phyloP scores from a whole-genome alignment of 768 basidiomycete species.

The Suillus clintonianus region DNA sequence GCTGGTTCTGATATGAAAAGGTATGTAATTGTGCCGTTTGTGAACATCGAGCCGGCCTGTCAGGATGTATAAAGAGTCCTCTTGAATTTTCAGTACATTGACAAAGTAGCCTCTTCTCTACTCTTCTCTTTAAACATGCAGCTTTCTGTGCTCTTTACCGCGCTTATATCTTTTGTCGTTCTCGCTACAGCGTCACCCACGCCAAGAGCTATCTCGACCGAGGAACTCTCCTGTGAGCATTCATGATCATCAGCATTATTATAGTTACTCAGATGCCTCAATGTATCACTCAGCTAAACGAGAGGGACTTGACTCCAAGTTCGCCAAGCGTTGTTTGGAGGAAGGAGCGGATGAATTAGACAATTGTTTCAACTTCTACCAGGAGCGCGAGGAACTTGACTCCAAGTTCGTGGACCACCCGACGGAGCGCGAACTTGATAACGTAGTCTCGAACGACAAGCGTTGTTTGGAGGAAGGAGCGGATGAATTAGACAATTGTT shows the following conservation, averaged over 20 bases:
- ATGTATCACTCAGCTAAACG: not conserved
- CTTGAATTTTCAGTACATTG: not conserved
- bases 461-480: no score
- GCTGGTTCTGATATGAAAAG: not conserved
- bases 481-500: no score
- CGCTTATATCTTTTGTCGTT: not conserved
- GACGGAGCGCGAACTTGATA: no score
- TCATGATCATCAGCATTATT: not conserved
- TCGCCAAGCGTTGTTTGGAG: no score
- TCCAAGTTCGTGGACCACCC: no score
- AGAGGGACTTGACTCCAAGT: not conserved
- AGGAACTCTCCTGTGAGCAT: not conserved
- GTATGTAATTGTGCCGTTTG: not conserved
- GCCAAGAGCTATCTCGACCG: not conserved
- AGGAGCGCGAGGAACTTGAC: no score
- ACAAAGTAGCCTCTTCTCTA: not conserved
- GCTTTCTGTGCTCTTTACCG: not conserved
- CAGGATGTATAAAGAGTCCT: not conserved
- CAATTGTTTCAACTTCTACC: no score
- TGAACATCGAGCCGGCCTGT: no score
- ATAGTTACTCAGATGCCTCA: not conserved
- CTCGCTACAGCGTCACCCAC: not conserved
- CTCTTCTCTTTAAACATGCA: not conserved
- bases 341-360: no score
- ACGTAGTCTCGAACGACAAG: no score